Evolutionary conservation across 176 grass and related monocot species (phyloP).

Genomic region (Poa annua): DNA sequence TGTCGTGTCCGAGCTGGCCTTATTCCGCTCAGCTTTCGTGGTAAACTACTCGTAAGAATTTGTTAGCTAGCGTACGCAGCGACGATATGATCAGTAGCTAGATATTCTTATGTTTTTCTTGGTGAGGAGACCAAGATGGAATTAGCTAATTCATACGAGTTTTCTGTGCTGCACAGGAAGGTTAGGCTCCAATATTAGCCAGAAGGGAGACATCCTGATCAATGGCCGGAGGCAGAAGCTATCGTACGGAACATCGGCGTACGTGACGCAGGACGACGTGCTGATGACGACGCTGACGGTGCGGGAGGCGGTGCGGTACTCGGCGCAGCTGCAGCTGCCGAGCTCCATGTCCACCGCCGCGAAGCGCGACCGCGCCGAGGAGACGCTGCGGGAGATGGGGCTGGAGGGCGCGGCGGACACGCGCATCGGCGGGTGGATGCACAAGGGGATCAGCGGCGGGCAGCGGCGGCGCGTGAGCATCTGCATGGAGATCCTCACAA

Average conservation of each 20-base stretch:
- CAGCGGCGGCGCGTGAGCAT: conserved; percentile 79
- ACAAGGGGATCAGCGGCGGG: conserved; percentile 84
- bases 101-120: background rate
- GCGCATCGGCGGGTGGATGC: conserved; percentile 72
- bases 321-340: conserved; percentile 79
- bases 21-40: background rate
- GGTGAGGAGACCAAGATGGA: background rate
- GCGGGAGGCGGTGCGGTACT: conserved; percentile 76
- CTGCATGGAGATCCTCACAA: conserved; percentile 83
- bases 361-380: conserved; percentile 78
- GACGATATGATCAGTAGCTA: background rate
- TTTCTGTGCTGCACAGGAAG: conserved; percentile 43
- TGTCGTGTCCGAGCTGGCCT: background rate
- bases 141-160: background rate
- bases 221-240: conserved; percentile 72
- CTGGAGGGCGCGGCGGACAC: conserved; percentile 69
- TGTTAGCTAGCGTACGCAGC: background rate
- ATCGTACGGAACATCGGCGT: conserved; percentile 79
- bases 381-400: conserved; percentile 80
- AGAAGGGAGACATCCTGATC: conserved; percentile 82
- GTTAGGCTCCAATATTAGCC: conserved; percentile 61
- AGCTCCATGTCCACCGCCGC: conserved; percentile 50
- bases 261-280: conserved; percentile 96
- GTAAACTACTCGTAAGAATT: background rate
- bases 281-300: conserved; percentile 91